phyloP scores from a whole-genome alignment of 1,284 basidiomycete genomes.

The Melampsora americana region DNA sequence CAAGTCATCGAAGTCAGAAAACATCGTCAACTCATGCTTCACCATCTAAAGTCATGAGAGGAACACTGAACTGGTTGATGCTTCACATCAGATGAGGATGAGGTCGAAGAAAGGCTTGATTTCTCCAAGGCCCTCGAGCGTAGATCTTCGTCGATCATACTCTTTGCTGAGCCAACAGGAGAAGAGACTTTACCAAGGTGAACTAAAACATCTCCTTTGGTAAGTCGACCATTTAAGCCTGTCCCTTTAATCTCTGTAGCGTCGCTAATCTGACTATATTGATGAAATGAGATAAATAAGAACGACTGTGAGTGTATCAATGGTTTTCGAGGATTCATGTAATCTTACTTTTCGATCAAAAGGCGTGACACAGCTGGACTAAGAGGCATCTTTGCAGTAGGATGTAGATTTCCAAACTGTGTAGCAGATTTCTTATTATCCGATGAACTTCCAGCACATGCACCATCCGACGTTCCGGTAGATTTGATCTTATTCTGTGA shows the following conservation, averaged over 20 bases:
- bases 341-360: constrained; percentile 9
- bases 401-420: constrained; percentile 1
- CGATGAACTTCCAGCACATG: constrained; percentile 3
- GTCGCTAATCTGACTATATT: constrained; percentile 50
- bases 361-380: constrained; percentile 40
- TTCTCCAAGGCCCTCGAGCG: constrained; percentile 24
- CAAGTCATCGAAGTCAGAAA: background rate
- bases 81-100: background rate
- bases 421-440: constrained; percentile 1
- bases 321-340: no score
- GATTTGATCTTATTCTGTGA: constrained; percentile 23
- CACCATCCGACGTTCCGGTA: background rate
- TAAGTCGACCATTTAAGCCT: constrained; percentile 55
- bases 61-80: background rate
- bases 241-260: constrained; percentile 55
- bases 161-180: constrained; percentile 46
- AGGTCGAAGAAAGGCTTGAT: constrained; percentile 20
- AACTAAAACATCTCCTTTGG: constrained; percentile 57
- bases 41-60: no score
- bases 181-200: constrained; percentile 52
- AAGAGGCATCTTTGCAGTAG: constrained; percentile 26
- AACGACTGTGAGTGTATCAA: no score
- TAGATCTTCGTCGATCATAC: constrained; percentile 29
- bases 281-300: constrained; percentile 52
- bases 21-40: background rate